These are phyloP conservation scores for Silene uniflora DNA, from an alignment of 148 eudicot genomes.

Conservation along the genomic window DNA sequence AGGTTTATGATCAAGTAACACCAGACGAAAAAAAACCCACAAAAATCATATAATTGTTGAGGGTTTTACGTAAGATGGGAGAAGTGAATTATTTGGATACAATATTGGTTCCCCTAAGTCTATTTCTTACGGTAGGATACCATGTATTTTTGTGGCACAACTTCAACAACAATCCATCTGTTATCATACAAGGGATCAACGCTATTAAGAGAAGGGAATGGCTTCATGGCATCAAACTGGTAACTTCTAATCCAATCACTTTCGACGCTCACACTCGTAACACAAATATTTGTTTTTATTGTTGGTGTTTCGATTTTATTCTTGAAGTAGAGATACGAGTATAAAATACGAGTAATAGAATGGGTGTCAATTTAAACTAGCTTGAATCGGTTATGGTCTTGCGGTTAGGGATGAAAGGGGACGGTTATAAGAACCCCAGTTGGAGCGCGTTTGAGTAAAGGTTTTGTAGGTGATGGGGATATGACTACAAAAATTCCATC, in stretches of 20 bases:
- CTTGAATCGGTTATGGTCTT: no score
- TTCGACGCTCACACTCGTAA: no score
- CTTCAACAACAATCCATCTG: constrained; percentile 29
- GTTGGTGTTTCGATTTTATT: no score
- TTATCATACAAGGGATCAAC: constrained; percentile 31
- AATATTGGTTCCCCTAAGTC: constrained; percentile 28
- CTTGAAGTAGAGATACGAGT: no score
- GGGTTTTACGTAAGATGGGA: constrained; percentile 7
- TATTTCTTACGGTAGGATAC: constrained; percentile 28
- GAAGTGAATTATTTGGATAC: constrained; percentile 25
- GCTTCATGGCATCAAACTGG: constrained; percentile 48
- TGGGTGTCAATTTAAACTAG: no score
- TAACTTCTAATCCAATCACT: background rate
- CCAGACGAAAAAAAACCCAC: background rate
- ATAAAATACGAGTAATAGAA: no score
- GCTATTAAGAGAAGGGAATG: constrained; percentile 35
- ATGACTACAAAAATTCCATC: no score
- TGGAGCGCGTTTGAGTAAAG: no score
- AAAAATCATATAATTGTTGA: background rate
- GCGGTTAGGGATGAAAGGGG: no score
- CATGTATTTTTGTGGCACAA: constrained; percentile 37
- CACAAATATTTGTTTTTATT: no score
- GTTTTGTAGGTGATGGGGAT: no score
- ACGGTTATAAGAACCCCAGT: no score
- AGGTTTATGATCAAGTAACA: background rate